Evolutionary conservation across 1,284 basidiomycete species (phyloP), one percentile per base, ranked within the genome.

Genomic region (Kalmanozyma brasiliensis): DNA sequence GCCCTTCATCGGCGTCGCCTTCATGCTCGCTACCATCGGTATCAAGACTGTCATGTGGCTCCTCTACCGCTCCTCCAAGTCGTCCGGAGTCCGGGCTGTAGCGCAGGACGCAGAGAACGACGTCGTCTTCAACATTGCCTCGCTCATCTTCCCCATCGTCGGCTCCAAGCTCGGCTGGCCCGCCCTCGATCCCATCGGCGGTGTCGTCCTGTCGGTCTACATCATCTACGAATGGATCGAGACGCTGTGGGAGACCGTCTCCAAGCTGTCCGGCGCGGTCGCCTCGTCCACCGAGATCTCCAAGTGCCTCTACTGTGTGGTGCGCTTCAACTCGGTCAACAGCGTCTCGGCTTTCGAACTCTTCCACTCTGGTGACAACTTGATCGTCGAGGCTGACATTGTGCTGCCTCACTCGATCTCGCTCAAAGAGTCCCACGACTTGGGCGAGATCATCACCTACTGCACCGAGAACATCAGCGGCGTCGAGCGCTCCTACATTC

Each of bases 21-120:
- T 82, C 16, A 87, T 87, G 86, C 62, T 85, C n/a, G 83, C 83
- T 0, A 87, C 86, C 0, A 86, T 87, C 37, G 82, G 81, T 7
- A 80, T 86, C 74, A 87, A 87, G 74, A 64, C 78, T 2, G 68
- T 85, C 41, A 82, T 87, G 77, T 86, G 84, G 83, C 49, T 83
- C 5, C 73, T 78, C 30, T 84, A 83, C 64, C 71, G 81, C 13
- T 70, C 72, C 19, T 82, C 82, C 66, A 81, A 80, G 37, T 83
- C 79, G 41, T 78, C 80, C 3, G 76, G 76, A 13, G 83, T 84
- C 6, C 74, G 80, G 30, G 83, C 83, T 8, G 65, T 84, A 37
- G 78, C 82, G 16, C 83, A 83, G 49, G 85, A 86, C 64, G 85
- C 85, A 8, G 84, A 86, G 73, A 86, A 86, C 70, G 86, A 86